phyloP scores from a whole-genome alignment of 139 green algal genomes.

The Nannochloris sp. region DNA sequence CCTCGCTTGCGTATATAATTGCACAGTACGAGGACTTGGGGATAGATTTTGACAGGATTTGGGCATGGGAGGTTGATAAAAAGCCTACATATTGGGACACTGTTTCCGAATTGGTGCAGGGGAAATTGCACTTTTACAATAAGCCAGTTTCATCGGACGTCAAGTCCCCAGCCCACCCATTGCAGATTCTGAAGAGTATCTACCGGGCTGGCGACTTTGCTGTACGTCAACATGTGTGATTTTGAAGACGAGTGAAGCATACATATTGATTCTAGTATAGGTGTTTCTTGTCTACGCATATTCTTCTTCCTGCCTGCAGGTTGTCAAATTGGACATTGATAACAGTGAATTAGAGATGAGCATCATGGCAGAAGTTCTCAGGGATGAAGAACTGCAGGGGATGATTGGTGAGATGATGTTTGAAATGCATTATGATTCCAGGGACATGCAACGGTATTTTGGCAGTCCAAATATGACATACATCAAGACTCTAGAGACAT shows the following conservation, averaged over 20 bases:
- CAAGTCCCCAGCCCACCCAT: not conserved
- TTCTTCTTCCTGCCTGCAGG: conserved; percentile 4
- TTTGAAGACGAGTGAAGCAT: too few species aligned
- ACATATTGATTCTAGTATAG: too few species aligned
- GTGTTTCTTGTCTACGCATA: too few species aligned
- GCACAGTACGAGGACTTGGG: not conserved
- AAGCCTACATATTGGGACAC: conserved; percentile 7
- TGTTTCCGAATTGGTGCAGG: conserved; percentile 1
- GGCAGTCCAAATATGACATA: conserved; percentile 4
- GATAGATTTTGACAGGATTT: conserved; percentile 8
- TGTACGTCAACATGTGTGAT: not conserved
- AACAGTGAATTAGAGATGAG: conserved; percentile 7
- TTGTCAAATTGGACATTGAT: conserved; percentile 9
- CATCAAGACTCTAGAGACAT: conserved; percentile 3
- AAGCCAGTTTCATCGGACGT: not conserved
- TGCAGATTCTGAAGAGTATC: conserved; percentile 5
- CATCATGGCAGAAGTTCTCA: conserved; percentile 7
- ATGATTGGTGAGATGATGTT: conserved; percentile 15
- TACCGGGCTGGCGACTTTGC: conserved; percentile 6
- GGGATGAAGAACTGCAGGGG: not conserved
- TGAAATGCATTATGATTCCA: conserved; percentile 9
- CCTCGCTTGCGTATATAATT: conserved; percentile 2
- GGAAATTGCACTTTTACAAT: conserved; percentile 12
- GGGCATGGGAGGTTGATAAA: conserved; percentile 2
- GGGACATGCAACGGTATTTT: conserved; percentile 4